Base-by-base conservation (phyloP, 1,284 basidiomycete genomes). In the Wolfiporia cocos region DNA sequence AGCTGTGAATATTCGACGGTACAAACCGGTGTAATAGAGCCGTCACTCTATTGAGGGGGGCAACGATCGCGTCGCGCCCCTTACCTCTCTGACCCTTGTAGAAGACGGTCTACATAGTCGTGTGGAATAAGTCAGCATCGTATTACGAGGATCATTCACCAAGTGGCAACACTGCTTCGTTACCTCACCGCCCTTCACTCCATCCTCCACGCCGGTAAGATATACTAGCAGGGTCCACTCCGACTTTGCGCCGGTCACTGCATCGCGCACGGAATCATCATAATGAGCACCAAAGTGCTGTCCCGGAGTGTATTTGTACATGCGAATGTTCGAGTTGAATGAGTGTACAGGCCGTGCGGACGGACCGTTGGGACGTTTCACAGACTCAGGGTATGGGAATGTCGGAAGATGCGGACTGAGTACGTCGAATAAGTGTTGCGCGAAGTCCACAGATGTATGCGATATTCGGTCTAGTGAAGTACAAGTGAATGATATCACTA, bases 211-310 rank as follows among this genome's bases (percentile, higher is more conserved):
- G 1, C 86, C 86, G 7, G 80, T 79, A 30, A 92, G 62, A 57
- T 91, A 92, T 28, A 91, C 69, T 34, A 92, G 61, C 18, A 92
- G 60, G 0, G 88, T 92, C 88, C 88, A 92, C 58, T 86, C 81
- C 37, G 81, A 81, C 53, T 74, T 71, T 6, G 70, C 65, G 4
- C 78, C 78, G 9, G 76, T 80, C 41, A 66, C 52, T 2, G 68
- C 43, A 52, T 83, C 80, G 12, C 66, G 66, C 22, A 83, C 74
- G 15, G 76, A 75, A 51, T 87, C 86, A 51, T 89, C 86, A 52
- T 87, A 88, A 58, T 88, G 86, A 12, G 77, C 74, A 20, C 81
- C 79, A 59, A 88, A 86, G 58, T 82, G 71, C 53, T 86, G 81
- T 0, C 66, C 68, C 5, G 75, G 65, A 1, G 69, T 69, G 52